A percentile compares a stretch with the other conserved stretches of the same genome.
phyloP scores from a whole-genome alignment of 164 flowering plant genomes.

The Sedum album region DNA sequence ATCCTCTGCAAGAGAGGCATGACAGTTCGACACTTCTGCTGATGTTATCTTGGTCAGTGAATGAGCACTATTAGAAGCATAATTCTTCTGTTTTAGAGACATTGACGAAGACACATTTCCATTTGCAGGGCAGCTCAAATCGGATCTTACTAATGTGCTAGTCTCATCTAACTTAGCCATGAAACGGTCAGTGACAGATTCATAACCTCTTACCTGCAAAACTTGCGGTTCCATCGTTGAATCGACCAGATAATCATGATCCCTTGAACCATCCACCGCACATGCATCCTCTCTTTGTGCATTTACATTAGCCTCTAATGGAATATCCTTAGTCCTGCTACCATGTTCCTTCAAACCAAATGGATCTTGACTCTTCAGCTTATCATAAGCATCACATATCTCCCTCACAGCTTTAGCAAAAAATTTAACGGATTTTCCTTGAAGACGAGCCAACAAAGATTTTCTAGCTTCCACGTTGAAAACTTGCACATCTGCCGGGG shows the following conservation, averaged over 20 bases:
- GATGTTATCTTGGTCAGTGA: not conserved
- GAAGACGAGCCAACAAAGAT: slow-evolving; percentile 57
- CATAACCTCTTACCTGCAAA: not conserved
- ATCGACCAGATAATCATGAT: not conserved
- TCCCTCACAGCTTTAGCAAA: slow-evolving; percentile 86
- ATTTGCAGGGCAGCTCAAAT: not conserved
- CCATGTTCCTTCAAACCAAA: slow-evolving; percentile 21
- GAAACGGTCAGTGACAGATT: not conserved
- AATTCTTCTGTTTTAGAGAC: not conserved
- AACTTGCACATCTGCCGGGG: slow-evolving; percentile 77
- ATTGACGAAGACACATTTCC: not conserved
- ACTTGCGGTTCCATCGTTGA: not conserved
- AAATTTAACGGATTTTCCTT: slow-evolving; percentile 57
- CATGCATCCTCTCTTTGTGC: not conserved
- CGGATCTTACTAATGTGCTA: not conserved
- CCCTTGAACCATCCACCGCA: not conserved
- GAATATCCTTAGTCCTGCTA: slow-evolving; percentile 8
- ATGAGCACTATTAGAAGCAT: not conserved
- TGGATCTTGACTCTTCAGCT: slow-evolving; percentile 32
- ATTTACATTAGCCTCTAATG: slow-evolving; percentile 9
- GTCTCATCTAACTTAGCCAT: not conserved
- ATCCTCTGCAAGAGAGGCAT: not conserved
- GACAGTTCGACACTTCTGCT: not conserved
- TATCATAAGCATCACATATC: slow-evolving; percentile 76
- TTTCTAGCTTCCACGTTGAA: slow-evolving; percentile 64